Percentiles rank a stretch among this genome's conserved stretches.
These are phyloP conservation scores for Cokeromyces recurvatus DNA, from an alignment of 371 early-diverging fungal genomes.

Conservation along the genomic window DNA sequence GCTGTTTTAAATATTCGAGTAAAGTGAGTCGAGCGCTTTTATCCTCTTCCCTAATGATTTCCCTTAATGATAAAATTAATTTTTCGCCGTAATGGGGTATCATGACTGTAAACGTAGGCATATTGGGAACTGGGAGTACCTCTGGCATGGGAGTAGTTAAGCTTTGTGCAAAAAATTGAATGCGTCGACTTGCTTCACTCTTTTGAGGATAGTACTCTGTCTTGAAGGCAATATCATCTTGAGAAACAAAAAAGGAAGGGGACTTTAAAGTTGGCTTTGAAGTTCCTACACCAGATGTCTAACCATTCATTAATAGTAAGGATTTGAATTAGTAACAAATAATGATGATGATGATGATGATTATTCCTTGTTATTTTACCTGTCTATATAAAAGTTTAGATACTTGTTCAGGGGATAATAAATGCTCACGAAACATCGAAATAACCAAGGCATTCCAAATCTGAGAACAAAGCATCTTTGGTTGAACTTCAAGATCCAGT, in stretches of 20 bases:
- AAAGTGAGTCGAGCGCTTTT: constrained; percentile 74
- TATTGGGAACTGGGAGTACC: constrained; percentile 75
- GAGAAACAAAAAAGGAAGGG: constrained; percentile 78
- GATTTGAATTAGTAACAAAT: too few relatives aligned
- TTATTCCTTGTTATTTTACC: constrained; percentile 27
- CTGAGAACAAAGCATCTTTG: constrained; percentile 75
- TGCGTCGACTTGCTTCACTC: constrained; percentile 82
- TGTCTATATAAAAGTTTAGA: constrained; percentile 74
- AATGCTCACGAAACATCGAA: constrained; percentile 82
- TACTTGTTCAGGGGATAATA: constrained; percentile 72
- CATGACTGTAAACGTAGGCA: constrained; percentile 86
- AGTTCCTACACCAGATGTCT: constrained; percentile 42
- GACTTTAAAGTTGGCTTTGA: constrained; percentile 63
- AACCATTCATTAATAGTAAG: too few relatives aligned
- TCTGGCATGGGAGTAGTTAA: constrained; percentile 82
- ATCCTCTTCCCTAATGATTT: constrained; percentile 83
- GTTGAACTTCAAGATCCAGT: constrained; percentile 63
- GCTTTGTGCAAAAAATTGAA: constrained; percentile 85
- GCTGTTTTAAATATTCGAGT: constrained; percentile 79
- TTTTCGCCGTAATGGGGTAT: constrained; percentile 89
- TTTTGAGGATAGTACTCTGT: constrained; percentile 73
- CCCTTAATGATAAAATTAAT: constrained; percentile 75
- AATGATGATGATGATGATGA: too few relatives aligned
- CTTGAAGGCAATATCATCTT: constrained; percentile 73
- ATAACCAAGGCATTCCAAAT: constrained; percentile 88